These are phyloP conservation scores for Puya raimondii DNA, from an alignment of 176 grass and related monocot species.

Conservation along the genomic window DNA sequence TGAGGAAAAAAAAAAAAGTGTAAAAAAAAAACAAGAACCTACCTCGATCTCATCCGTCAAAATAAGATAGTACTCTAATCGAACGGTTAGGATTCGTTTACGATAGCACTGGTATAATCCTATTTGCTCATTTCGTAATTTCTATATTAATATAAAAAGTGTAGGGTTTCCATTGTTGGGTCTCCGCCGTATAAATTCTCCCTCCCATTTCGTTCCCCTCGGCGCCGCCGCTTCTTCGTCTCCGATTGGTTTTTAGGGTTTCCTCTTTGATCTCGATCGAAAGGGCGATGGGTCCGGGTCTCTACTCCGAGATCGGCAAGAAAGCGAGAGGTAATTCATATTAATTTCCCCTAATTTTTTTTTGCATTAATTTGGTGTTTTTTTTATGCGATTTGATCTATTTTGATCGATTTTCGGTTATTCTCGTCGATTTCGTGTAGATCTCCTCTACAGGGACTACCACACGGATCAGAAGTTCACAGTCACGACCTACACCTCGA, in stretches of 20 bases:
- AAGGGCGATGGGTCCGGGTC: slow-evolving; percentile 49
- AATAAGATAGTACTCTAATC: no score
- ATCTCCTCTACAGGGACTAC: slow-evolving; percentile 88
- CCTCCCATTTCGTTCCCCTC: background rate
- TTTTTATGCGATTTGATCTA: slow-evolving; percentile 1
- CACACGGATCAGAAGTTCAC: slow-evolving; percentile 67
- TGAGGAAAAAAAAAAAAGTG: no score
- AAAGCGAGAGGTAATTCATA: slow-evolving; percentile 49
- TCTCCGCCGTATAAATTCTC: background rate
- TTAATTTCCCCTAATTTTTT: no score
- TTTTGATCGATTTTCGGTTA: background rate
- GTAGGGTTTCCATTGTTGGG: no score
- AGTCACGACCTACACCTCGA: slow-evolving; percentile 51
- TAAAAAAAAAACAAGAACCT: no score
- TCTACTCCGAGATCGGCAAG: slow-evolving; percentile 77
- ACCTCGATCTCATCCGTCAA: no score
- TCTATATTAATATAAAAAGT: no score
- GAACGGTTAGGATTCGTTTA: no score
- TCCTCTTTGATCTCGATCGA: slow-evolving; percentile 3
- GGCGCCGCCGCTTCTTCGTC: background rate
- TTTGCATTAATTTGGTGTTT: background rate
- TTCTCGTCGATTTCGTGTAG: slow-evolving; percentile 22
- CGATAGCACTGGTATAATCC: no score
- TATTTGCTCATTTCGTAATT: no score
- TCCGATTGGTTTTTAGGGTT: background rate